Percentiles rank a stretch among this genome's conserved stretches.
phyloP scores from a whole-genome alignment of 306 rosid genomes.

The Calophaca sinica region DNA sequence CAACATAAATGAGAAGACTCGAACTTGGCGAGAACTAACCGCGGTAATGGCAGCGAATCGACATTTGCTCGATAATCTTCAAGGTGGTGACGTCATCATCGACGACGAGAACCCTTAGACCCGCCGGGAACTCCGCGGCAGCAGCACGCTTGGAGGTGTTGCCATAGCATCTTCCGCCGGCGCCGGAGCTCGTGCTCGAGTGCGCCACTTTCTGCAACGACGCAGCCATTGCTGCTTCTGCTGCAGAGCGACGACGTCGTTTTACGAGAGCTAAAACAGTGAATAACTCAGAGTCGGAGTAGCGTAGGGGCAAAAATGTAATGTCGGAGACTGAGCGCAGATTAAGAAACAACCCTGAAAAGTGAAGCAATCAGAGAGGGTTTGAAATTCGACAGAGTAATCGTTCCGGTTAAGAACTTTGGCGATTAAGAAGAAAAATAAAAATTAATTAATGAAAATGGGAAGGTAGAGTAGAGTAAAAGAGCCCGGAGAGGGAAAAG shows the following conservation, averaged over 20 bases:
- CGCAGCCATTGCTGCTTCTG: constrained; percentile 50
- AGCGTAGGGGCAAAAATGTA: neutral
- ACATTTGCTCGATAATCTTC: constrained; percentile 70
- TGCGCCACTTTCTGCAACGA: constrained; percentile 58
- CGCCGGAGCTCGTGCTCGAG: constrained; percentile 49
- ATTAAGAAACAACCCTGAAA: neutral
- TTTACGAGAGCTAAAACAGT: neutral
- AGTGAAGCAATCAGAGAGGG: constrained; percentile 11
- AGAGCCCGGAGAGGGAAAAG: neutral
- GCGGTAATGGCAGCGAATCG: constrained; percentile 62
- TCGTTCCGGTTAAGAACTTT: neutral
- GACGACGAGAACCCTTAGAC: constrained; percentile 74
- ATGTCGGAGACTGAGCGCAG: constrained; percentile 2
- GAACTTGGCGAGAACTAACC: constrained; percentile 47
- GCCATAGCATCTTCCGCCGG: constrained; percentile 1
- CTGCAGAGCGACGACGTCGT: constrained; percentile 32
- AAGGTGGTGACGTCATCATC: constrained; percentile 70
- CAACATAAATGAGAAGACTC: neutral
- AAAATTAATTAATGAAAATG: too few species aligned
- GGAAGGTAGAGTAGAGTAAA: too few species aligned
- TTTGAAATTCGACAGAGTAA: neutral
- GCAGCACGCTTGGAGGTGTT: neutral
- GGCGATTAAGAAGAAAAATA: neutral
- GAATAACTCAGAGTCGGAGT: constrained; percentile 3
- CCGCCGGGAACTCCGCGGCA: constrained; percentile 58